Conservation (phyloP, 2,329 filamentous ascomycete genomes). For the Penicillium sp. region DNA sequence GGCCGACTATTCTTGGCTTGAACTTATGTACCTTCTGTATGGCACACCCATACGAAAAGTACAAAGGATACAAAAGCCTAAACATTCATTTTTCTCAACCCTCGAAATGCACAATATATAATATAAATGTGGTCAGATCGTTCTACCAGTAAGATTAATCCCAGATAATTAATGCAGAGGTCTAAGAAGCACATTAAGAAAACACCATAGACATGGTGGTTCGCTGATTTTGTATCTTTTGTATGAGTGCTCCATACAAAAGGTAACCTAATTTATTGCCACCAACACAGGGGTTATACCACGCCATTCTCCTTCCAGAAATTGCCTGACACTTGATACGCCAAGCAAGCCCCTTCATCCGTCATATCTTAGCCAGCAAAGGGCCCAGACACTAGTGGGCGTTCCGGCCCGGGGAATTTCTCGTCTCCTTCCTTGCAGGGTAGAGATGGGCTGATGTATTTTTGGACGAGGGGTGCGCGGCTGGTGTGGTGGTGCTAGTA, state of each 20-base stretch:
- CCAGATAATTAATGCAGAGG: not conserved
- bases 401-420: not conserved
- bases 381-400: not conserved
- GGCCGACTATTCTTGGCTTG: no score
- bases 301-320: not conserved
- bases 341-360: not conserved
- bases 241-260: not conserved
- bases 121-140: not conserved
- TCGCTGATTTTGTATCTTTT: not conserved
- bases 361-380: not conserved
- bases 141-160: not conserved
- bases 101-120: not conserved
- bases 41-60: not conserved
- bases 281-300: not conserved
- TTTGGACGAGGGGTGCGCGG: not conserved
- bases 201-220: not conserved
- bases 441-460: constrained; percentile 4
- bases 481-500: not conserved
- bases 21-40: not conserved
- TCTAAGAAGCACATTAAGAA: not conserved
- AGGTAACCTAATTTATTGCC: not conserved
- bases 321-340: not conserved
- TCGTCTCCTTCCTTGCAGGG: constrained; percentile 4
- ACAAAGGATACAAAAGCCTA: not conserved
- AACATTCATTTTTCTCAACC: not conserved